These are phyloP conservation scores for Podaxis sp. DNA, from an alignment of 768 basidiomycete species.

Conservation along the genomic window DNA sequence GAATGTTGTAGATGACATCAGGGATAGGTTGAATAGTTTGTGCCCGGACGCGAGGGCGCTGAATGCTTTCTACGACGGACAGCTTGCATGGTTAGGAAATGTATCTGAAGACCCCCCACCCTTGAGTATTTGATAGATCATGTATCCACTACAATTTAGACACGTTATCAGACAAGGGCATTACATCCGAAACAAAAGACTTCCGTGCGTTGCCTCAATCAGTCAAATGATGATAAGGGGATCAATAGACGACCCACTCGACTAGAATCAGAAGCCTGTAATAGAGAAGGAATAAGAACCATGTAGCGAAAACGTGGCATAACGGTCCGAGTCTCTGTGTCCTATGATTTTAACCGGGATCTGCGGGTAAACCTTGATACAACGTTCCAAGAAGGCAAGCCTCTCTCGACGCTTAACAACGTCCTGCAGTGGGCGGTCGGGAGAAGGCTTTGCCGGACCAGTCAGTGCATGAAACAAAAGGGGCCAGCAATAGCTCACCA, in stretches of 20 bases:
- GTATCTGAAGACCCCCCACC: conserved; percentile 55
- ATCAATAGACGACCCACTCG: no score
- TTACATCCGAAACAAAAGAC: not conserved
- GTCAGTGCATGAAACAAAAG: not conserved
- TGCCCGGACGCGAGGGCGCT: conserved; percentile 60
- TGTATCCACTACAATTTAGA: not conserved
- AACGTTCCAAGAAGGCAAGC: not conserved
- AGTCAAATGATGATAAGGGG: no score
- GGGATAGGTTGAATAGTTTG: conserved; percentile 59
- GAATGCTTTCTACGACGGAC: conserved; percentile 71
- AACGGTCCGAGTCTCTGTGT: not conserved
- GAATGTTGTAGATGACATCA: conserved; percentile 60
- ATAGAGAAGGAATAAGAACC: no score
- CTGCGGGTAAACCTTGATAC: not conserved
- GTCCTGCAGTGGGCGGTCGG: no score
- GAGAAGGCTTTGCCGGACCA: not conserved
- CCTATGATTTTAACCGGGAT: not conserved
- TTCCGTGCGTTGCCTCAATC: not conserved
- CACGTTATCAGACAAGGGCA: not conserved
- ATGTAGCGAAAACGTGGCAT: conserved; percentile 35
- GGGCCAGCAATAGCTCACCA: not conserved
- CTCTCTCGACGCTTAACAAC: not conserved
- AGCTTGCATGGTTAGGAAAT: conserved; percentile 48
- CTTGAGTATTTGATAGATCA: conserved; percentile 36
- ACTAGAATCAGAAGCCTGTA: no score